Percentiles rank a stretch among this genome's conserved stretches.
These are phyloP conservation scores for Wakefieldia striispora DNA, from an alignment of 768 basidiomycete species.

Conservation along the genomic window DNA sequence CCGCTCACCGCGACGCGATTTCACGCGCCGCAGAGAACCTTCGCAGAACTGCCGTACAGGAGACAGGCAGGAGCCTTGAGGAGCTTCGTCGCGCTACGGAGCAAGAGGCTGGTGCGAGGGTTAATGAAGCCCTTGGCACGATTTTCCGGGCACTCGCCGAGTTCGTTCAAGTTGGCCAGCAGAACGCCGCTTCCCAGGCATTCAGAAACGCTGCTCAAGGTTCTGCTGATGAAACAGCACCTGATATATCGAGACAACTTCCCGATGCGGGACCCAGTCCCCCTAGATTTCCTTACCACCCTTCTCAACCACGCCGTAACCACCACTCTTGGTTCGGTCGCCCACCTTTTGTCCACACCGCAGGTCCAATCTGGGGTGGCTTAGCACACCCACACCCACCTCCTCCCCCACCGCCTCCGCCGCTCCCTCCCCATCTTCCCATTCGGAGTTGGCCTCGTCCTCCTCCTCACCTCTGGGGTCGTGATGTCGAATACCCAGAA, in stretches of 20 bases:
- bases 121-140: conserved; percentile 60
- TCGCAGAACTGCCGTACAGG: conserved; percentile 42
- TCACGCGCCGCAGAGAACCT: conserved; percentile 56
- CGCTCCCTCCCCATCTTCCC: neutral
- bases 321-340: conserved; percentile 27
- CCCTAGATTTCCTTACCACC: conserved; percentile 17
- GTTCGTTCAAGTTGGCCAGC: conserved; percentile 23
- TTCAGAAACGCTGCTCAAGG: neutral
- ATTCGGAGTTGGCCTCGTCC: conserved; percentile 26
- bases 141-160: conserved; percentile 55
- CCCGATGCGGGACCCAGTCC: conserved; percentile 11
- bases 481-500: neutral
- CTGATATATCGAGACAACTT: conserved; percentile 5
- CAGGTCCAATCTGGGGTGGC: conserved; percentile 17
- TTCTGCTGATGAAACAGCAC: neutral
- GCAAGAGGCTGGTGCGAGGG: conserved; percentile 60
- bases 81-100: conserved; percentile 51
- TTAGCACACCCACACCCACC: conserved; percentile 19
- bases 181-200: conserved; percentile 4
- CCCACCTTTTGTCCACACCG: conserved; percentile 5
- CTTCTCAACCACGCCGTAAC: conserved; percentile 16
- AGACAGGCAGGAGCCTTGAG: conserved; percentile 39
- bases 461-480: conserved; percentile 22
- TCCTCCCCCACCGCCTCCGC: conserved; percentile 18
- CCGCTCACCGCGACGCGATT: conserved; percentile 55